A percentile compares a stretch with the other conserved stretches of the same genome.
Conservation (phyloP, 2,329 filamentous ascomycete genomes). For the Harringtonia lauricola region DNA sequence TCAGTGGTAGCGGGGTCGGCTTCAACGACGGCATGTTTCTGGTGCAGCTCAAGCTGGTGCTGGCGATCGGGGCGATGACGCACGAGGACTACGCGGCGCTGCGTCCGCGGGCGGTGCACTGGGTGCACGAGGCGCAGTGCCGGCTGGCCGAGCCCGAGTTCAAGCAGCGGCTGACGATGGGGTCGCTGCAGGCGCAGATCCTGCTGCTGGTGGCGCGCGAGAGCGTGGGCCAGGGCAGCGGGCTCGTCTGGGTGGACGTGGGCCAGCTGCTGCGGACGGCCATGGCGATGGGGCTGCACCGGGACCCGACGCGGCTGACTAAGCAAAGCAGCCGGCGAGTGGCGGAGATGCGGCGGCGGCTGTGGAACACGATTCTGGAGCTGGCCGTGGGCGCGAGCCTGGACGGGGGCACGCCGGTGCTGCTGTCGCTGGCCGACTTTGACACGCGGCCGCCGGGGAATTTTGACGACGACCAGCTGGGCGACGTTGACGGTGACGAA, state of each 20-base stretch:
- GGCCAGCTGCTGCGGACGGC: conserved; percentile 33
- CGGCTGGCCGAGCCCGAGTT: conserved; percentile 33
- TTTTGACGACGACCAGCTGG: conserved; percentile 35
- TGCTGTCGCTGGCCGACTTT: conserved; percentile 32
- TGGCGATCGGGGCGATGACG: conserved; percentile 37
- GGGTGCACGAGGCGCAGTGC: conserved; percentile 40
- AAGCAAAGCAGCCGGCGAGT: conserved; percentile 18
- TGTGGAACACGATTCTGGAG: conserved; percentile 44
- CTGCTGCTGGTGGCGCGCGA: conserved; percentile 39
- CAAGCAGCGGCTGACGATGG: conserved; percentile 37
- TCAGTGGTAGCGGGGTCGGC: no score
- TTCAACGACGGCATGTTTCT: conserved; percentile 29
- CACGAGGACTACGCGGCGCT: conserved; percentile 33
- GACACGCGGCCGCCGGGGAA: conserved; percentile 37
- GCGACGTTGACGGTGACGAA: conserved; percentile 8
- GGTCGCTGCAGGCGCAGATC: conserved; percentile 38
- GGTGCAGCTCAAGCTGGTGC: conserved; percentile 38
- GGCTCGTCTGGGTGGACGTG: conserved; percentile 33
- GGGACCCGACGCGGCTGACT: conserved; percentile 30
- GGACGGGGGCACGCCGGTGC: conserved; percentile 29
- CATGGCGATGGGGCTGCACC: conserved; percentile 38
- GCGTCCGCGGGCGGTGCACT: conserved; percentile 30
- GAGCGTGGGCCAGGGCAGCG: conserved; percentile 26
- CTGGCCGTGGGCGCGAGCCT: conserved; percentile 31
- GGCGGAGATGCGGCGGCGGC: conserved; percentile 35